Conservation (phyloP, 768 basidiomycete species). For the Collybia nuda region DNA sequence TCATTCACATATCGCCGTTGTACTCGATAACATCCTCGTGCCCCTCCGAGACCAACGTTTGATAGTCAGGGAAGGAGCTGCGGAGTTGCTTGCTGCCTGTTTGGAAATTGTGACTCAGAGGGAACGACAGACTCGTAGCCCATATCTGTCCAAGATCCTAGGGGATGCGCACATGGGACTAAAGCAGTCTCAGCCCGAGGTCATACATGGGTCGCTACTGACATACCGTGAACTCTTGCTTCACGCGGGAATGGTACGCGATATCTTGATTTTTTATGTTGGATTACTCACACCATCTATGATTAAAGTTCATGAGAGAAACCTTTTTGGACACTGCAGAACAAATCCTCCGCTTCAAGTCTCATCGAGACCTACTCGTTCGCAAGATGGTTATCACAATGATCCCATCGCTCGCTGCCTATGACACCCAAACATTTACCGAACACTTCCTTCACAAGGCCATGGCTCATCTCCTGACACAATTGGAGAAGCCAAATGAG, state of each 20-base stretch:
- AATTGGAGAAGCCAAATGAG: conserved; percentile 87
- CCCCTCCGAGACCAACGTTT: conserved; percentile 87
- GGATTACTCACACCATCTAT: background rate
- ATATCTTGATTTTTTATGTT: background rate
- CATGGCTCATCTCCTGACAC: conserved; percentile 88
- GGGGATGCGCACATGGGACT: conserved; percentile 84
- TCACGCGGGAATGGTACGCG: conserved; percentile 89
- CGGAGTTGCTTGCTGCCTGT: conserved; percentile 90
- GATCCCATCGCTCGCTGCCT: conserved; percentile 92
- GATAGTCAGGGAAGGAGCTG: conserved; percentile 90
- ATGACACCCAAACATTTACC: conserved; percentile 90
- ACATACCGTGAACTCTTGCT: conserved; percentile 90
- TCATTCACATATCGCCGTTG: conserved; percentile 81
- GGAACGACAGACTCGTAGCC: conserved; percentile 63
- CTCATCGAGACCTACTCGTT: conserved; percentile 84
- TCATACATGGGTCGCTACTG: conserved; percentile 89
- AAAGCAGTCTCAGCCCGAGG: conserved; percentile 78
- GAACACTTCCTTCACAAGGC: conserved; percentile 90
- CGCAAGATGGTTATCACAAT: conserved; percentile 94
- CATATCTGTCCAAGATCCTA: conserved; percentile 79
- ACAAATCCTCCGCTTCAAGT: conserved; percentile 84
- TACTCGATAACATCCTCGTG: conserved; percentile 91
- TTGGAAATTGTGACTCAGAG: conserved; percentile 81
- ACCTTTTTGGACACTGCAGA: conserved; percentile 87
- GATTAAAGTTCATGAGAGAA: conserved; percentile 81